Evolutionary conservation across 805 yeast species (phyloP), one percentile per base, ranked within the genome.

Genomic region (Saccharomycopsis synnaedendra): DNA sequence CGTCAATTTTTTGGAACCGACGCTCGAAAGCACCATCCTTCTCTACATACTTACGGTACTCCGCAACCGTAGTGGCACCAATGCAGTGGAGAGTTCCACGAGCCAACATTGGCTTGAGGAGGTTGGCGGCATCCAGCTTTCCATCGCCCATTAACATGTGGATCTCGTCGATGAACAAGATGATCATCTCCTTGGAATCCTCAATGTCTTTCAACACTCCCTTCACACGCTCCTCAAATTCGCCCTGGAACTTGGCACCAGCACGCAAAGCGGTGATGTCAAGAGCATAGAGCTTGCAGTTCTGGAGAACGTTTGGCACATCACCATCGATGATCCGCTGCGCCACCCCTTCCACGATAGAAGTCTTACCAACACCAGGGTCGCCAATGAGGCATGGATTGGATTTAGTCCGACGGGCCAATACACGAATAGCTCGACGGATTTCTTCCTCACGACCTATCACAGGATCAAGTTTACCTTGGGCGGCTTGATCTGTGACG

Each of bases 61-160:
- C 98, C 49, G 83, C 83, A 58, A 87, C 82, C 1, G 98, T 93
- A 31, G 98, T 93, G 31, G 98, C 98, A 70, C 98, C 98, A 61
- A 89, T 89, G 66, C 97, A 95, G 66, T 93, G 97, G 60, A 93
- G 78, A 45, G 84, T 75, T 57, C 98, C 97, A 68, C 98, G 81
- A 2, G 98, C 97, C 55, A 93, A 76, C 75, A 94, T 94, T 37
- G 98, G 98, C 69, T 93, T 93, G 64, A 93, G 77, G 59, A 93
- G 76, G 66, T 93, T 93, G 39, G 98, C 98, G 40, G 95, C 96
- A 64, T 93, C 98, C 54, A 85, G 80, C 68, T 89, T 93, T 63
- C 98, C 98, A 63, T 93, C 96, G 58, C 98, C 98, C 98, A 93
- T 93, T 56, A 93, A 77, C 97, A 93, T 93, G 68, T 93, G 98